phyloP scores from a whole-genome alignment of 768 basidiomycete species.

The Boletus speciosus region DNA sequence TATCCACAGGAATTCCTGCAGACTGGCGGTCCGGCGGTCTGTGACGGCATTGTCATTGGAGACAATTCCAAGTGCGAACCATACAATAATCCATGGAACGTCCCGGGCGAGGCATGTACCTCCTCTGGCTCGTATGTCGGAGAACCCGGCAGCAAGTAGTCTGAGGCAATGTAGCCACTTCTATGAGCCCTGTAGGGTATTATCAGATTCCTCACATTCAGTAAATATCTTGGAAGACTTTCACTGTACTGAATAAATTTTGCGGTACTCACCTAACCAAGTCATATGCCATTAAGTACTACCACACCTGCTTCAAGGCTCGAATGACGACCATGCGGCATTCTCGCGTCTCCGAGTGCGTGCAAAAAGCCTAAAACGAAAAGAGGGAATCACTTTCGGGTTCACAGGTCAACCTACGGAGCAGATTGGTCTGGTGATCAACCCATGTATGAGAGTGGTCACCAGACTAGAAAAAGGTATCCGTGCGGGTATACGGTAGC shows the following conservation, averaged over 20 bases:
- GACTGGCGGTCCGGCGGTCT: not conserved
- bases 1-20: not conserved
- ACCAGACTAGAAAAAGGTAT: not conserved
- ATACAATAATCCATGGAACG: not conserved
- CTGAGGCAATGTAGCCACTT: not conserved
- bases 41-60: not conserved
- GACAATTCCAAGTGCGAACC: slow-evolving; percentile 1
- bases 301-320: not conserved
- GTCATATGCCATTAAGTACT: not conserved
- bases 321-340: not conserved
- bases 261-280: not conserved
- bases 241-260: not conserved
- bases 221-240: not conserved
- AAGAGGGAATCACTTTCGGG: not conserved
- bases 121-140: not conserved
- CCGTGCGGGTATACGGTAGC: not conserved
- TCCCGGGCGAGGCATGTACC: not conserved
- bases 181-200: not conserved
- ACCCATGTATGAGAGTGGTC: no score
- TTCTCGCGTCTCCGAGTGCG: not conserved
- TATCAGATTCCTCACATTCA: not conserved
- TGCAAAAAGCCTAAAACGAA: not conserved
- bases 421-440: no score
- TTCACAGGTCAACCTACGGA: not conserved
- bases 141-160: slow-evolving; percentile 1